These are phyloP conservation scores for Paecilomyces sp. DNA, from an alignment of 2,329 filamentous ascomycete species.

Conservation along the genomic window DNA sequence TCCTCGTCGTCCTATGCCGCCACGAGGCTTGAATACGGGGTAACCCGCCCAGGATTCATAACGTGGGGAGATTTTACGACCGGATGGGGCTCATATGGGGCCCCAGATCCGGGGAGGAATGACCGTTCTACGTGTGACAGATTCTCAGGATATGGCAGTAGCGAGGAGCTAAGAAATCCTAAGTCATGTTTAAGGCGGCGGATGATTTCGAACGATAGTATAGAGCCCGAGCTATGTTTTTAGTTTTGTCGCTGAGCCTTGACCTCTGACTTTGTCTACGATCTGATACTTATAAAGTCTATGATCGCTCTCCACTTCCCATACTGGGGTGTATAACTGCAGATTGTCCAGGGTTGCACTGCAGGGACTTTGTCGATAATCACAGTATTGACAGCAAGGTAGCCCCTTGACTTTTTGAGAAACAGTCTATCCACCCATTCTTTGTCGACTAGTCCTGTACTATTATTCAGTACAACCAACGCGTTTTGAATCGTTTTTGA, in stretches of 20 bases:
- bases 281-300: not conserved
- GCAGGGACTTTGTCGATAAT: not conserved
- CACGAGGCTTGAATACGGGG: not conserved
- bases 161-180: not conserved
- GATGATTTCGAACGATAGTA: not conserved
- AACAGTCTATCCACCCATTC: not conserved
- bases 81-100: not conserved
- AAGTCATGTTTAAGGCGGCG: not conserved
- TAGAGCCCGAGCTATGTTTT: not conserved
- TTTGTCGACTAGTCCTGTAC: not conserved
- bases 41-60: not conserved
- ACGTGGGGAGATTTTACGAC: not conserved
- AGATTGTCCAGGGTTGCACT: not conserved
- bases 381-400: not conserved
- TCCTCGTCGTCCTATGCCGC: not conserved
- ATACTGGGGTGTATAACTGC: not conserved
- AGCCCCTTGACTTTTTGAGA: not conserved
- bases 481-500: not conserved
- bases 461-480: not conserved
- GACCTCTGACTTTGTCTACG: not conserved
- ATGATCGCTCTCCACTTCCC: not conserved
- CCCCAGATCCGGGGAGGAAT: not conserved
- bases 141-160: not conserved
- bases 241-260: not conserved
- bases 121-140: not conserved